Evolutionary conservation across 2,329 filamentous ascomycete genomes (phyloP), one percentile per base, ranked within the genome.

Genomic region (Hypoxylon sp.): DNA sequence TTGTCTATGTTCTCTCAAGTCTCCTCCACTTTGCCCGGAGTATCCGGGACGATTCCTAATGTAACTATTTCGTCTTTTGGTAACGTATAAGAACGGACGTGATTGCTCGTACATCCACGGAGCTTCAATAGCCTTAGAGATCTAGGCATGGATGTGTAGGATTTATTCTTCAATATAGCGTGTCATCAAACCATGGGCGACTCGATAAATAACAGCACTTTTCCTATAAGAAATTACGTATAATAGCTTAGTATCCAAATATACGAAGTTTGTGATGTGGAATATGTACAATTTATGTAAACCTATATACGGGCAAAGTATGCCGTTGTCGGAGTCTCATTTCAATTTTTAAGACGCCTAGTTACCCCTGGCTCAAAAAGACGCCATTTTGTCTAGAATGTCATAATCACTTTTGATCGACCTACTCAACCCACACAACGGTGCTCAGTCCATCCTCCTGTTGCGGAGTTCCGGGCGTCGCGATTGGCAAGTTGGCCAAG

Each of bases 381-480:
- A 17, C 20, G 22, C 20, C 42, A 33, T 60, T 65, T 49, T 60
- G n/a, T 14, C 14, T 33, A 40, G 7, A 33, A 31, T 2, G 17
- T 44, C 17, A 5, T 20, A 22, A 30, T n/a, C 11, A 20, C 40
- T 31, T 31, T 11, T 31, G 10, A 51, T 30, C 14, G 4, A 46
- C 30, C 67, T 79, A 85, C 74, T 86, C 83, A 30, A 81, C 77
- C 84, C 84, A 86, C 2, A 84, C 76, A 5, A 86, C 83, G 40
- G 79, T 80, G 54, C 83, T 85, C 33, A 86, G 69, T 0, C 85
- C 85, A 61, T 85, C 82, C 73, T 85, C 83, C 60, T 84, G 77
- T 30, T 82, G 80, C 7, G 79, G 75, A 1, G 74, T 77, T 0
- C 84, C 84, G 5, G 78, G 77, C 33, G 74, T 77, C 1, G 81